Conservation (phyloP, 2,329 filamentous ascomycete species). For the Neonectria faginata region DNA sequence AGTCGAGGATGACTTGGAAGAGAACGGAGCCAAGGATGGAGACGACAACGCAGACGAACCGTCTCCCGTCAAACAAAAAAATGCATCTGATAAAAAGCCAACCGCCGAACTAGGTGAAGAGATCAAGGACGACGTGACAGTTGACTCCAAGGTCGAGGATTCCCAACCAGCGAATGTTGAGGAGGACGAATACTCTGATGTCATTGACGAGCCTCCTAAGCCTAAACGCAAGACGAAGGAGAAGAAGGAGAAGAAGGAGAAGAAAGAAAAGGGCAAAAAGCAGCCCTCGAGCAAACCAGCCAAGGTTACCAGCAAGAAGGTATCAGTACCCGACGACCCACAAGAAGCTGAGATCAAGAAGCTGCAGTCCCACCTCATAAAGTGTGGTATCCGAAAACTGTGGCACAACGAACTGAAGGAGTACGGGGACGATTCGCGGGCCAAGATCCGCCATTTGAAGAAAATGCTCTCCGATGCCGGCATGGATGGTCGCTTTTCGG, state of each 20-base stretch:
- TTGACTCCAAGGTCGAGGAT: conserved; percentile 29
- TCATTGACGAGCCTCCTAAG: conserved; percentile 79
- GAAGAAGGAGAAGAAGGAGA: conserved; percentile 27
- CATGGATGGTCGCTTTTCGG: conserved; percentile 89
- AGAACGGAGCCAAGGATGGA: conserved; percentile 9
- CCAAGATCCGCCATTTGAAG: conserved; percentile 86
- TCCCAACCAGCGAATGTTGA: conserved; percentile 43
- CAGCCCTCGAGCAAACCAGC: conserved; percentile 42
- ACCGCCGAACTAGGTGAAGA: conserved; percentile 37
- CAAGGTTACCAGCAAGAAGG: conserved; percentile 45
- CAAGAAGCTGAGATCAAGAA: conserved; percentile 87
- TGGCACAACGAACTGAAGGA: conserved; percentile 88
- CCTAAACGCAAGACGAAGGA: conserved; percentile 69
- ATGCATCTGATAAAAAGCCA: conserved; percentile 13
- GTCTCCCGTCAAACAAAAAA: conserved; percentile 13
- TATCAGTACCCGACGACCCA: conserved; percentile 59
- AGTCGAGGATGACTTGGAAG: conserved; percentile 3
- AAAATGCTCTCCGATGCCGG: conserved; percentile 82
- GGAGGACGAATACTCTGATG: conserved; percentile 57
- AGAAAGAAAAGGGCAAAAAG: conserved; percentile 47
- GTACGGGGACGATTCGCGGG: conserved; percentile 76
- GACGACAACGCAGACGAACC: conserved; percentile 11
- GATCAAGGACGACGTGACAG: conserved; percentile 27
- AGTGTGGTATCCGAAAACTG: conserved; percentile 92
- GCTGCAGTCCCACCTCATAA: conserved; percentile 85